These are phyloP conservation scores for Dactylellina drechsleri DNA, from an alignment of 2,329 filamentous ascomycete species.

Conservation along the genomic window DNA sequence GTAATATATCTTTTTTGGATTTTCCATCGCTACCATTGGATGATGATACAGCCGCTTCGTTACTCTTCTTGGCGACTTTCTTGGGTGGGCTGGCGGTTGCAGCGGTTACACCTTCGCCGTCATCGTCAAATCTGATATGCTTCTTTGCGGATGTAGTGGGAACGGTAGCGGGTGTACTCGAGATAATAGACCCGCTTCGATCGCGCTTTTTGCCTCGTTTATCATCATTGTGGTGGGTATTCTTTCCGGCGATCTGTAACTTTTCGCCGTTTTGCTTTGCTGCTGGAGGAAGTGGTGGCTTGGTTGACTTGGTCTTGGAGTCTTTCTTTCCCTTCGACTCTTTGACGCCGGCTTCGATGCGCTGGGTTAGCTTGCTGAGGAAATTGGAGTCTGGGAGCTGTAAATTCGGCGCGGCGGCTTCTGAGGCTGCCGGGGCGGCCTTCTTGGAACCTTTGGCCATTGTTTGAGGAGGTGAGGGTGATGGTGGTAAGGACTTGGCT, in stretches of 20 bases:
- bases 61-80: slow-evolving; percentile 19
- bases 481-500: no score
- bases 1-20: slow-evolving; percentile 62
- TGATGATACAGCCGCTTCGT: neutral
- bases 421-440: neutral
- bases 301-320: slow-evolving; percentile 21
- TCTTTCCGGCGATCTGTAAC: slow-evolving; percentile 39
- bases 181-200: slow-evolving; percentile 47
- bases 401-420: slow-evolving; percentile 11
- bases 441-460: slow-evolving; percentile 52
- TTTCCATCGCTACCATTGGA: neutral
- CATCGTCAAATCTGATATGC: slow-evolving; percentile 44
- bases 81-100: slow-evolving; percentile 9
- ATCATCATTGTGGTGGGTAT: slow-evolving; percentile 32
- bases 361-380: slow-evolving; percentile 49
- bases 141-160: slow-evolving; percentile 27
- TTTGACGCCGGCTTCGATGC: slow-evolving; percentile 42
- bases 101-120: slow-evolving; percentile 1
- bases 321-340: slow-evolving; percentile 30
- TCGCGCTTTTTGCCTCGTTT: slow-evolving; percentile 52
- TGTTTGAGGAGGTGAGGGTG: no score
- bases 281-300: slow-evolving; percentile 25
- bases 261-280: slow-evolving; percentile 23
- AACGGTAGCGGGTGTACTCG: slow-evolving; percentile 13
- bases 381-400: slow-evolving; percentile 42